These are phyloP conservation scores for Elsinoe ampelina DNA, from an alignment of 2,329 filamentous ascomycete species.

Conservation along the genomic window DNA sequence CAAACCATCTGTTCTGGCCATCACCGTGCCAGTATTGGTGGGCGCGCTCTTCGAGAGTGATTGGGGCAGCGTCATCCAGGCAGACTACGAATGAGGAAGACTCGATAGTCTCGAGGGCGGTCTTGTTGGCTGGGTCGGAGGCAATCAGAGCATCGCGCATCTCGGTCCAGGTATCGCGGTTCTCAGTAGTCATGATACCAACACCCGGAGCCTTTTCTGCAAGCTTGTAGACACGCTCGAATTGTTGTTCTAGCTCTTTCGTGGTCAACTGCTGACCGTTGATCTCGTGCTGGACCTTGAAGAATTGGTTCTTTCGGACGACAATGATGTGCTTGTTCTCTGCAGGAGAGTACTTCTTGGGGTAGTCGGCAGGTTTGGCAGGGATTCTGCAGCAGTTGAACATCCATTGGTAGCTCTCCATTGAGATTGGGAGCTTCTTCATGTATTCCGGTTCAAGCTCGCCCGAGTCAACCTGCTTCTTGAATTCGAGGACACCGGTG, in stretches of 20 bases:
- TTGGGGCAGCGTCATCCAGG: conserved; percentile 80
- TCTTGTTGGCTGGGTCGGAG: conserved; percentile 69
- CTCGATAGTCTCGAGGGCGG: conserved; percentile 71
- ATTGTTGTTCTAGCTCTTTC: conserved; percentile 81
- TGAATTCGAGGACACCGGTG: conserved; percentile 81
- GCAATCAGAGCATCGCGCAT: conserved; percentile 64
- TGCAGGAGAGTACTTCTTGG: conserved; percentile 65
- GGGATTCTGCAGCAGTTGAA: conserved; percentile 89
- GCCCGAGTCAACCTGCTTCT: conserved; percentile 75
- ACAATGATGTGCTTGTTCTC: conserved; percentile 82
- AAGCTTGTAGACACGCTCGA: conserved; percentile 71
- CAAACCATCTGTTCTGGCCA: conserved; percentile 89
- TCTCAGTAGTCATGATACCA: conserved; percentile 79
- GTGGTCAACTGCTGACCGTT: conserved; percentile 79
- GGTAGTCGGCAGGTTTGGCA: conserved; percentile 70
- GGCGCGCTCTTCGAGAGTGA: conserved; percentile 91
- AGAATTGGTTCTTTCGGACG: conserved; percentile 94
- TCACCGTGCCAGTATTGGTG: conserved; percentile 98
- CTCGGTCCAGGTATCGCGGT: conserved; percentile 87
- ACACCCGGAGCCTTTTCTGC: conserved; percentile 66
- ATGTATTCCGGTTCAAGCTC: conserved; percentile 95
- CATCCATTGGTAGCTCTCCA: conserved; percentile 99
- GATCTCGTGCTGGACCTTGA: conserved; percentile 77
- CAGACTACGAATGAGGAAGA: conserved; percentile 85
- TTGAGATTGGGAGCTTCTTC: conserved; percentile 94